Evolutionary conservation across 495 filamentous ascomycete genomes (phyloP).

Genomic region (Aspergillus indologenus): DNA sequence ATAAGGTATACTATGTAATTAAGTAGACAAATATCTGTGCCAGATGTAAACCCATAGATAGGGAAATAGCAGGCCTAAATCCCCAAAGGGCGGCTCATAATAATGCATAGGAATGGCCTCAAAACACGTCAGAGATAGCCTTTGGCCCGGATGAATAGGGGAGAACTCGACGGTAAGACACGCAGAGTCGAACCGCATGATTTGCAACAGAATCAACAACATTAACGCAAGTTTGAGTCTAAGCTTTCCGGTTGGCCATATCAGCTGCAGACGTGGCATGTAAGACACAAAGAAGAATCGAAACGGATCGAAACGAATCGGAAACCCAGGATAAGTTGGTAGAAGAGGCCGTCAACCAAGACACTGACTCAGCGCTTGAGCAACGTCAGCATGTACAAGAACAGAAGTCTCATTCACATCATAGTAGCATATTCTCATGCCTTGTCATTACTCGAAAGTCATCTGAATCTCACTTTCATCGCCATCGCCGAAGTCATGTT

Average conservation of each 20-base stretch:
- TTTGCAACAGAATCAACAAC: neutral
- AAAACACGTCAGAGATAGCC: neutral
- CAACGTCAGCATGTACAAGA: conserved; percentile 9
- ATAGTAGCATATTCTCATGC: conserved; percentile 14
- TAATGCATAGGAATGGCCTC: neutral
- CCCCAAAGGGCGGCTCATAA: neutral
- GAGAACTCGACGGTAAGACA: neutral
- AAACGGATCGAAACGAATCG: neutral
- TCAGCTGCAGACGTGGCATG: neutral
- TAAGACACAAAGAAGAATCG: neutral
- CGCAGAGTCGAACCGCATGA: neutral
- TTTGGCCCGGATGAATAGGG: neutral
- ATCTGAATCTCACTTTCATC: conserved; percentile 53
- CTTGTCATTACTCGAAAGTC: conserved; percentile 51
- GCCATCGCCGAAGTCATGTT: conserved; percentile 48
- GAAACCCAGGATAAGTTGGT: neutral
- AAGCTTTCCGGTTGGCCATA: neutral
- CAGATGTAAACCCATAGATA: neutral
- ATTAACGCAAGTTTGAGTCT: neutral
- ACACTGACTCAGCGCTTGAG: neutral
- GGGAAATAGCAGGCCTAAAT: no score
- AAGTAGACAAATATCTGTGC: neutral
- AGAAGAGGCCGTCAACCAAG: neutral
- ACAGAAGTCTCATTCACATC: conserved; percentile 4
- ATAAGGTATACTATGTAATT: neutral